phyloP scores from a whole-genome alignment of 805 yeast species.

The Candida taoyuanica region DNA sequence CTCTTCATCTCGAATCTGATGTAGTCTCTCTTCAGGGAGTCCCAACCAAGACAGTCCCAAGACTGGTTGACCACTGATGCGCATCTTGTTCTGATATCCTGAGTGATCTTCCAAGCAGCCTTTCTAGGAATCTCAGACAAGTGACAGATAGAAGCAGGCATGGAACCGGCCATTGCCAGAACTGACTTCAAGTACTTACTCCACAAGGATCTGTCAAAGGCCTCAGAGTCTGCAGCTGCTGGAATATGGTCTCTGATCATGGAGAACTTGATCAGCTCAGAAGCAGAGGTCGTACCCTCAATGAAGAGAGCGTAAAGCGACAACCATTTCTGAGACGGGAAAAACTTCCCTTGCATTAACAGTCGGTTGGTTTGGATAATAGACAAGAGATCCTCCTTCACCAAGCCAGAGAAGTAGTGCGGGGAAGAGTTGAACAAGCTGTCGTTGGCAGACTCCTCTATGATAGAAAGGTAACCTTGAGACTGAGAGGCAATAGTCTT shows the following conservation, averaged over 20 bases:
- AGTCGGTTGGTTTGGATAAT: constrained; percentile 47
- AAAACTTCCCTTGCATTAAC: constrained; percentile 50
- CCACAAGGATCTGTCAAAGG: constrained; percentile 62
- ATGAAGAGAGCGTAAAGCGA: constrained; percentile 56
- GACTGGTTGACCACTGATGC: constrained; percentile 49
- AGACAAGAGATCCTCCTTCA: constrained; percentile 36
- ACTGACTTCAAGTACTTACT: constrained; percentile 56
- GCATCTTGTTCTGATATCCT: constrained; percentile 56
- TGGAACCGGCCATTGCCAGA: constrained; percentile 56
- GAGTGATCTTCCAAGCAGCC: constrained; percentile 61
- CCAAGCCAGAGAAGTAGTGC: constrained; percentile 38
- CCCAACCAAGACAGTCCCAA: constrained; percentile 77
- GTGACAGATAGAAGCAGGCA: constrained; percentile 65
- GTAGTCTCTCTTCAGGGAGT: constrained; percentile 47
- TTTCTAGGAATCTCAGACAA: constrained; percentile 68
- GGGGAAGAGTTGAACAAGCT: constrained; percentile 37
- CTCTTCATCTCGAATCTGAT: constrained; percentile 53
- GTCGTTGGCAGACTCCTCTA: constrained; percentile 33
- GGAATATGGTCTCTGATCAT: constrained; percentile 52
- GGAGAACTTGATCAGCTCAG: constrained; percentile 49
- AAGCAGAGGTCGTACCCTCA: constrained; percentile 49
- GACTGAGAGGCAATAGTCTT: constrained; percentile 28
- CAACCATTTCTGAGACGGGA: constrained; percentile 70
- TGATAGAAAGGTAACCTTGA: constrained; percentile 30
- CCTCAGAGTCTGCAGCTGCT: constrained; percentile 39